phyloP scores from a whole-genome alignment of 2,329 filamentous ascomycete species.

The Penicillium vulpinum region DNA sequence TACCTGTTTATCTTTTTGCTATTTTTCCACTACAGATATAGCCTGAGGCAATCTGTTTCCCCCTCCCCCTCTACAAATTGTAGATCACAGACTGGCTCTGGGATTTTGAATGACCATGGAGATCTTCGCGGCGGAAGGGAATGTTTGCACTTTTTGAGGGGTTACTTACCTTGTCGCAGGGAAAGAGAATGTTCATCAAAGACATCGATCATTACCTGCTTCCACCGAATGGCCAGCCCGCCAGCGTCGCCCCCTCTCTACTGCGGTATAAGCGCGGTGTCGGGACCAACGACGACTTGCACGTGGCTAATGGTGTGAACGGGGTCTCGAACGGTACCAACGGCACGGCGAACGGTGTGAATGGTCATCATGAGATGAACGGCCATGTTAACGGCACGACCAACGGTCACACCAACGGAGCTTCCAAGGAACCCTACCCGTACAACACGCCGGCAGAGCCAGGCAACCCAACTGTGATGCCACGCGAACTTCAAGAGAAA shows the following conservation, averaged over 20 bases:
- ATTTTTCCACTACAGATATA: conserved; percentile 4
- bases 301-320: conserved; percentile 25
- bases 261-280: conserved; percentile 59
- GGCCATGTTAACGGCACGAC: conserved; percentile 11
- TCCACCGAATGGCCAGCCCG: conserved; percentile 67
- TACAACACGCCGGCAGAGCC: conserved; percentile 61
- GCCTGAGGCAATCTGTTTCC: not conserved
- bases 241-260: conserved; percentile 77
- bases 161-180: conserved; percentile 58
- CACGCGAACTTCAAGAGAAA: conserved; percentile 67
- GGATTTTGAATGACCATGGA: not conserved
- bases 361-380: conserved; percentile 1
- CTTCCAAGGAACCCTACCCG: conserved; percentile 53
- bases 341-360: conserved; percentile 11
- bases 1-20: conserved; percentile 15
- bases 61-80: not conserved
- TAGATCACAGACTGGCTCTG: not conserved
- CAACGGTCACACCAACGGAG: conserved; percentile 26
- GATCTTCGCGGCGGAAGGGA: conserved; percentile 1
- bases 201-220: conserved; percentile 94
- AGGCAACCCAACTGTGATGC: conserved; percentile 82
- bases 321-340: conserved; percentile 4
- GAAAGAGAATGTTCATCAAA: conserved; percentile 95
- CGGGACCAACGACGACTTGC: conserved; percentile 37
- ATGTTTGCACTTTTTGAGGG: conserved; percentile 12